Base-by-base conservation (phyloP, 192 early-diverging fungal genomes). In the Pecoramyces ruminantium region DNA sequence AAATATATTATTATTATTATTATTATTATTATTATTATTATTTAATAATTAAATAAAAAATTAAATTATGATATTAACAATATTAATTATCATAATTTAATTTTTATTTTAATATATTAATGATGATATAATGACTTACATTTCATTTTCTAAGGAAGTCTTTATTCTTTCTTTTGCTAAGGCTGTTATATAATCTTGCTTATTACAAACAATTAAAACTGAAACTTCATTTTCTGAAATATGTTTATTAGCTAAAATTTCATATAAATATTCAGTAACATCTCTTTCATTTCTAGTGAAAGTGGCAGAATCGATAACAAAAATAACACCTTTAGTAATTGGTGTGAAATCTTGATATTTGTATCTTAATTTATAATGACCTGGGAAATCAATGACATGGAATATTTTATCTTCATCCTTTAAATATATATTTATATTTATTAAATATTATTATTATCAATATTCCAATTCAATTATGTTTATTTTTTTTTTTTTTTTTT, bases 301-400 rank as follows among this genome's bases (percentile, higher is more conserved):
- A 18, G 90, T 90, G 5, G 91, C 86, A 79, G 91, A 90, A 82
- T 97, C 95, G 4, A 97, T 85, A 9, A 96, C 87, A 87, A 95
- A 96, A 17, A 96, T 85, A 40, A 96, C 84, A 28, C 89, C 90
- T 30, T 88, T 87, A 1, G 94, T 88, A 25, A 90, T 86, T 4
- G 91, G 87, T 79, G 93, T 83, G 83, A 91, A 92, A 51, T 95
- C 92, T 78, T 89, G 84, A 38, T 91, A 91, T 78, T 90, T 90
- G 85, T 92, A 93, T 12, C 93, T 88, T 27, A 94, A 87, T 80
- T 92, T 93, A 81, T 93, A 92, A 83, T 96, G 95, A n/a, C 95
- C 95, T 16, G 95, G 95, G 28, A 97, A 83, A 84, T 97, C 95
- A 16, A 97, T 92, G 34, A 95, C 80, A 38, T 91, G 89, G 18